Base-by-base conservation (phyloP, 768 basidiomycete genomes). In the Fomitopsis serialis region DNA sequence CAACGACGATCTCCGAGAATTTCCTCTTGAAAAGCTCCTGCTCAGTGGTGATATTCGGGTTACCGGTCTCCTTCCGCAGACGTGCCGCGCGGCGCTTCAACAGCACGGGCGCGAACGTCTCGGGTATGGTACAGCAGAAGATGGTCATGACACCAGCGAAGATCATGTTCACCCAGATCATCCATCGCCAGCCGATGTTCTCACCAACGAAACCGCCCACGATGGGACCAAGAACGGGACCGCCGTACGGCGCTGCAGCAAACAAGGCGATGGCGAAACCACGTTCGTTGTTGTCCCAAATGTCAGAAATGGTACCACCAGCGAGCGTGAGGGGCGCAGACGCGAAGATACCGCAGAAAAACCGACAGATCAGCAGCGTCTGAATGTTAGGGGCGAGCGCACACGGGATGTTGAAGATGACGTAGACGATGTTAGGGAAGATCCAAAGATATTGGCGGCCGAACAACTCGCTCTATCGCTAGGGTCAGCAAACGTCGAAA, bases 191-290 rank as follows among this genome's bases (percentile, higher is more conserved):
- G 17, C 74, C 74, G 27, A 72, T 55, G 35, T 61, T 67, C 52
- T 74, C 72, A 8, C 74, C 70, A 52, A 75, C 72, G 48, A 73
- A 73, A 12, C 76, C 75, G 50, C 77, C 78, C n/a, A 77, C 70
- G 49, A 80, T 73, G 4, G 78, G 84, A 2, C 82, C 83, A 24
- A 80, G 44, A 0, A 78, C 71, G 3, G 75, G 75, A 37, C 71
- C 74, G 1, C 71, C 65, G 59, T 75, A 76, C 0, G 73, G 72
- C 4, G 72, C 71, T 1, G 73, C 67, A 3, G 71, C 70, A 53
- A 75, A 77, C 13, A 74, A 44, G 0, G 71, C 69, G 29, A 76
- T 73, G 9, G 74, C 74, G 42, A 75, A 62, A 37, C 71, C 72
- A 48, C 72, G 68, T 29, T 67, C 65, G 37, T 69, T 66, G 53